Base-by-base conservation (phyloP, 257 asterid species). In the Nemophila menziesii region DNA sequence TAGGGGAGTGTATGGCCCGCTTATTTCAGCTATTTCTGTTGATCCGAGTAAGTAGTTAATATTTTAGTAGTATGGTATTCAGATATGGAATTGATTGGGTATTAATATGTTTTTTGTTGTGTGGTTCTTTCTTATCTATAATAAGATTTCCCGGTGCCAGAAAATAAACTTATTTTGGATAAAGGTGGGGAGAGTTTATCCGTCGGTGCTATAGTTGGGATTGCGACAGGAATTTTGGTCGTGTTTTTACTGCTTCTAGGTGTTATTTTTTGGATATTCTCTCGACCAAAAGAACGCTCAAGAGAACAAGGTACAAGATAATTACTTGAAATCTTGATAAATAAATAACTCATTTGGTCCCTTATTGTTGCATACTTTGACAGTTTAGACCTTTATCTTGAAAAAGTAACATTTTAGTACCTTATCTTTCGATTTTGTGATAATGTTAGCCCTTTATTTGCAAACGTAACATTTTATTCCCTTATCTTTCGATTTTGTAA, bases 1-100 rank as follows among this genome's bases (percentile, higher is more conserved):
- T 27, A 68, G 73, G 66, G 94, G 94, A 42, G 80, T 77, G 27
- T 82, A 86, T 36, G 97, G 97, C 17, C 92, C 94, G 68, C 82
- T 86, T 15, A 65, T 86, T 58, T 86, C 97, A 22, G 97, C 95
- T 44, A 82, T 82, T 59, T 74, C 97, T 33, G 93, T 80, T 4
- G 57, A 61, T 63, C 58, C 86, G 11, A 29, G 95, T 79, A 60
- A 61, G 75, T 46, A 15, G 8, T 29, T 16, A 39, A 55, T 20
- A 26, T 33, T 50, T 10, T 24, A 13, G 5, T 22, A 43, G 43
- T 26, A 26, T 26, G 33, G 6, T 26, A 10, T 5, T 26, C 33
- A 29, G 36, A 7, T 29, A 7, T 29, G 33, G 36, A 7, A 29
- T 29, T 29, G n/a, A n/a, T n/a, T n/a, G n/a, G n/a, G n/a, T 7